Evolutionary conservation across 1,284 basidiomycete species (phyloP).

Genomic region (Coniferiporia sulphurascens): DNA sequence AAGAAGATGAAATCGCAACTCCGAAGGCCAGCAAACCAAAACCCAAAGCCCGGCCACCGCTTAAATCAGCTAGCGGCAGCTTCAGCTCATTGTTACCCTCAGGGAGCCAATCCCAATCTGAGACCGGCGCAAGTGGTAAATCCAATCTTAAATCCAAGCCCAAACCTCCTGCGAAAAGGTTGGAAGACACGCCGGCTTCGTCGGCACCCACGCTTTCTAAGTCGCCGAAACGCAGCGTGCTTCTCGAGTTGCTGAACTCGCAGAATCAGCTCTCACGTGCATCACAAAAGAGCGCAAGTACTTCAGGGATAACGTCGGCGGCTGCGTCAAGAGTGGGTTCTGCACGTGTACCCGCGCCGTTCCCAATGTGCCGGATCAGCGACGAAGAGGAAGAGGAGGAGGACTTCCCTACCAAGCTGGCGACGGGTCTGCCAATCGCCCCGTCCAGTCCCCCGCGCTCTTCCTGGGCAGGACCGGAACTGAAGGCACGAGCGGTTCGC

Average conservation of each 20-base stretch:
- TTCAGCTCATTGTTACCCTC: neutral
- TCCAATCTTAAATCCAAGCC: neutral
- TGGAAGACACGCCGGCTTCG: neutral
- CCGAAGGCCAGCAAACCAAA: neutral
- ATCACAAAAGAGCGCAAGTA: neutral
- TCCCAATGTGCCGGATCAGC: neutral
- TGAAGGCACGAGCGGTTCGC: neutral
- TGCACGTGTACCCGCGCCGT: neutral
- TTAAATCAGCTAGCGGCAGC: neutral
- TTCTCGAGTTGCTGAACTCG: slow-evolving; percentile 5
- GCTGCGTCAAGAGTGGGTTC: neutral
- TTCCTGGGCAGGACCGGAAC: neutral
- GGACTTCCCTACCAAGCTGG: neutral
- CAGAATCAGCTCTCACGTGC: neutral
- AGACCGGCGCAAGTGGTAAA: neutral
- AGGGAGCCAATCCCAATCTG: neutral
- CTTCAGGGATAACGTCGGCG: neutral
- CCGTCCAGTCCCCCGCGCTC: neutral
- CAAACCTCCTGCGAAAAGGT: neutral
- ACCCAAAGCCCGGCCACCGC: neutral
- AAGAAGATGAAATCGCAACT: neutral
- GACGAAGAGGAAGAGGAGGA: neutral
- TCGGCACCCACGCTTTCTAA: neutral
- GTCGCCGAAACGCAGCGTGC: neutral
- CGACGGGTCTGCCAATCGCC: neutral